Evolutionary conservation across 169 alveolate genomes (phyloP), one percentile per base, ranked within the genome.

Genomic region (Plasmodium yoelii): DNA sequence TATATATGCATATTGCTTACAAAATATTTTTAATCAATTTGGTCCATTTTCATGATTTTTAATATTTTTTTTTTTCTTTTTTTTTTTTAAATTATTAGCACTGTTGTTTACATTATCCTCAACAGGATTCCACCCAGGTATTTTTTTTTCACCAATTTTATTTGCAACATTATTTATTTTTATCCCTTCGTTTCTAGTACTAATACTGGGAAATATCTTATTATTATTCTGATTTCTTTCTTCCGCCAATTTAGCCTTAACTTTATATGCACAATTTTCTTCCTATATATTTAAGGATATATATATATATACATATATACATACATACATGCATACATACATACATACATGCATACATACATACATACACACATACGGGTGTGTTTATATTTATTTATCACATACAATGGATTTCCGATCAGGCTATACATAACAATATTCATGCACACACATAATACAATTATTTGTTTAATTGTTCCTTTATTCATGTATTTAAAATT

Each of bases 121-220:
- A 22, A 80, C 68, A 56, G 90, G 90, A 60, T 80, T 80, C 90
- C 90, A 80, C 0, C 90, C 90, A 12, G 90, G 90, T 12, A 80
- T 63, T 53, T 80, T 80, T 26, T n/a, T 80, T 18, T 65, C 71
- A 56, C 63, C 7, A n/a, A 44, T 73, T 39, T 73, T 73, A 57
- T 57, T 73, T 22, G 42, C 61, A 19, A 7, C 15, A 19, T 63
- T 28, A 63, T 63, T 39, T 18, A 55, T 26, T 12, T 42, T 75
- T 26, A 55, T n/a, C 8, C 9, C 18, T 22, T n/a, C 19, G 26
- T 9, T 56, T 26, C 15, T 51, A 9, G n/a, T 15, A 22, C 67
- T 53, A 26, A 57, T 55, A 47, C 26, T 80, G 42, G 51, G 51
- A 70, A n/a, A 39, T 53, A 28, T 60, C 65, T 53, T 7, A 24